Percentiles rank a stretch among this genome's conserved stretches.
These are phyloP conservation scores for Euclidium syriacum DNA, from an alignment of 345 rosid species.

Conservation along the genomic window DNA sequence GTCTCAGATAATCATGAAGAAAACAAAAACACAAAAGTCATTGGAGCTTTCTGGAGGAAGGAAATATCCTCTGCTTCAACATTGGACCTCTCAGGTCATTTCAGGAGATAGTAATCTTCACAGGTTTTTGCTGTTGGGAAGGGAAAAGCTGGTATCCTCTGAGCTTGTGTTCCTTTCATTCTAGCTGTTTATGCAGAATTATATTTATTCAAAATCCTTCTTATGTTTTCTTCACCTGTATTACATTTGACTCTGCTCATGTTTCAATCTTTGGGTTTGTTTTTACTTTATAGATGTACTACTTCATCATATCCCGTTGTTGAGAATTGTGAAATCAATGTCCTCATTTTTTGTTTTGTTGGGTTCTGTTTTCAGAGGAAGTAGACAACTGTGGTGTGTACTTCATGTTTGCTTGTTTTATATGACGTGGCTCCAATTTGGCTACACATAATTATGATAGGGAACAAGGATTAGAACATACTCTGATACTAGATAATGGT, in stretches of 20 bases:
- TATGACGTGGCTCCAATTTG: no score
- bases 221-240: not conserved
- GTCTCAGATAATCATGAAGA: not conserved
- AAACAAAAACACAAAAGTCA: not conserved
- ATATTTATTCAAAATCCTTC: not conserved
- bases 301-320: not conserved
- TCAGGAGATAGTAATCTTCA: not conserved
- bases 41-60: not conserved
- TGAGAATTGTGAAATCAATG: conserved; percentile 14
- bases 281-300: not conserved
- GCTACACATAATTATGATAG: no score
- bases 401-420: no score
- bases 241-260: not conserved
- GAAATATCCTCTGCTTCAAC: not conserved
- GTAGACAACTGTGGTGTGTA: no score
- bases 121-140: not conserved
- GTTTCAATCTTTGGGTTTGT: not conserved
- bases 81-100: not conserved
- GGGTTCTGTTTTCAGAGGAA: not conserved
- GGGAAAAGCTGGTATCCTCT: not conserved
- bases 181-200: not conserved
- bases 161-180: not conserved
- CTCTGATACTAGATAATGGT: no score
- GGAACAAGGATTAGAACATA: no score
- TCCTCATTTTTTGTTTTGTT: not conserved